A percentile compares a stretch with the other conserved stretches of the same genome.
These are phyloP conservation scores for Cicer cuneatum DNA, from an alignment of 306 rosid species.

Conservation along the genomic window DNA sequence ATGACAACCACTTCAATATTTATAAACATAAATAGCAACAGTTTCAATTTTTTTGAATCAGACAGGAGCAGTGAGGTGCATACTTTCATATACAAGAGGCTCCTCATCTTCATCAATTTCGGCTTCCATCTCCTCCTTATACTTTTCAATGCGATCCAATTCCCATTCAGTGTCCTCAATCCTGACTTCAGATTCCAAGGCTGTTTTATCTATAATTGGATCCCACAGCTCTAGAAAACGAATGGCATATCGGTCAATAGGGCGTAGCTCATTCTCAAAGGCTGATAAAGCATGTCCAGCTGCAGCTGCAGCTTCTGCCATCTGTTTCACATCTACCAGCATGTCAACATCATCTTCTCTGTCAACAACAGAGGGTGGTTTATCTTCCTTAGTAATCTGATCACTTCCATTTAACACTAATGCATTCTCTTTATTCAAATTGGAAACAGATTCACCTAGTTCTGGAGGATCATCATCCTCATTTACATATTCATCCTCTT, in stretches of 20 bases:
- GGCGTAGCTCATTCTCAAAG: conserved; percentile 86
- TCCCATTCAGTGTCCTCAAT: conserved; percentile 99
- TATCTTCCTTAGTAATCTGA: conserved; percentile 59
- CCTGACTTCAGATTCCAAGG: conserved; percentile 81
- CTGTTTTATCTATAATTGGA: conserved; percentile 87
- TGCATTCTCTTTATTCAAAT: conserved; percentile 64
- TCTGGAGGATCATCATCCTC: conserved; percentile 88
- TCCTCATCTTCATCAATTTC: conserved; percentile 99
- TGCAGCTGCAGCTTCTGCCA: conserved; percentile 97
- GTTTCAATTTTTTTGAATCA: conserved; percentile 31
- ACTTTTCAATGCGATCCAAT: conserved; percentile 91
- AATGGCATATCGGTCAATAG: conserved; percentile 93
- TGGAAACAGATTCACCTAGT: conserved; percentile 56
- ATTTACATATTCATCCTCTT: conserved; percentile 88
- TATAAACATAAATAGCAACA: conserved; percentile 26
- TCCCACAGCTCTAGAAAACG: conserved; percentile 97
- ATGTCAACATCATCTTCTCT: conserved; percentile 89
- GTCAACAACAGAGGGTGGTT: conserved; percentile 53
- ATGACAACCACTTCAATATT: conserved; percentile 26
- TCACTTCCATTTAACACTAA: conserved; percentile 53
- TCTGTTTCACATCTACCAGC: conserved; percentile 93
- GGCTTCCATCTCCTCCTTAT: conserved; percentile 99
- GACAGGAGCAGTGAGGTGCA: conserved; percentile 40
- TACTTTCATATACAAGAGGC: conserved; percentile 98
- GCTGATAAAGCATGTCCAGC: conserved; percentile 87